These are phyloP conservation scores for Begonia loranthoides DNA, from an alignment of 306 rosid species.

Conservation along the genomic window DNA sequence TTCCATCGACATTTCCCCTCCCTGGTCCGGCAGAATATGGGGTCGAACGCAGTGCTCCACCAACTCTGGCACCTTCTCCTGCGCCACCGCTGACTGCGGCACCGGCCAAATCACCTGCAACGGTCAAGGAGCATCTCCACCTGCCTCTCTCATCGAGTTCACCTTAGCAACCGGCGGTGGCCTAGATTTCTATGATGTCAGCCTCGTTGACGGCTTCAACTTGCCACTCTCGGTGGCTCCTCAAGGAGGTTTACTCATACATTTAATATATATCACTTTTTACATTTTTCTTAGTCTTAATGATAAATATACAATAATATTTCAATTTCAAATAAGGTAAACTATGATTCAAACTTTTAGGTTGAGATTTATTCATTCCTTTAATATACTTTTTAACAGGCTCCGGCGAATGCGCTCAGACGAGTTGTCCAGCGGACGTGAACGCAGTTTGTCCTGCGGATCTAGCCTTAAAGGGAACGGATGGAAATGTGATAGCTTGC, in stretches of 20 bases:
- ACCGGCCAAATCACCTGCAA: constrained; percentile 13
- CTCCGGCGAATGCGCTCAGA: constrained; percentile 9
- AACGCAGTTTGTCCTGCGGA: constrained; percentile 22
- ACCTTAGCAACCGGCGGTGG: not conserved
- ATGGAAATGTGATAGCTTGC: constrained; percentile 37
- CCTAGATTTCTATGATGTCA: constrained; percentile 19
- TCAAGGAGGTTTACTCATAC: not conserved
- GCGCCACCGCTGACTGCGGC: constrained; percentile 21
- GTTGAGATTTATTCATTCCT: too few relatives aligned
- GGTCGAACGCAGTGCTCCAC: constrained; percentile 9
- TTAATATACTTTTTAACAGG: constrained; percentile 9
- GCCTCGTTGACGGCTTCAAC: constrained; percentile 20
- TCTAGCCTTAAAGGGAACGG: constrained; percentile 15
- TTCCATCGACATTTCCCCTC: constrained; percentile 4
- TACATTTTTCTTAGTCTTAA: too few relatives aligned
- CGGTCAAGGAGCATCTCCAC: constrained; percentile 5
- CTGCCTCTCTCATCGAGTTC: constrained; percentile 12
- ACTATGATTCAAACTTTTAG: too few relatives aligned
- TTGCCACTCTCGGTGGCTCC: constrained; percentile 3
- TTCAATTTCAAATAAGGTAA: too few relatives aligned
- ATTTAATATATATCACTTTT: too few relatives aligned
- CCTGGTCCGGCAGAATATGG: constrained; percentile 22
- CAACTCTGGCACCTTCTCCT: constrained; percentile 10
- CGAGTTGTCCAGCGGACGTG: constrained; percentile 20
- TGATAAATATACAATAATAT: too few relatives aligned